These are phyloP conservation scores for Saturnispora serradocipensis DNA, from an alignment of 805 yeast species.

Conservation along the genomic window DNA sequence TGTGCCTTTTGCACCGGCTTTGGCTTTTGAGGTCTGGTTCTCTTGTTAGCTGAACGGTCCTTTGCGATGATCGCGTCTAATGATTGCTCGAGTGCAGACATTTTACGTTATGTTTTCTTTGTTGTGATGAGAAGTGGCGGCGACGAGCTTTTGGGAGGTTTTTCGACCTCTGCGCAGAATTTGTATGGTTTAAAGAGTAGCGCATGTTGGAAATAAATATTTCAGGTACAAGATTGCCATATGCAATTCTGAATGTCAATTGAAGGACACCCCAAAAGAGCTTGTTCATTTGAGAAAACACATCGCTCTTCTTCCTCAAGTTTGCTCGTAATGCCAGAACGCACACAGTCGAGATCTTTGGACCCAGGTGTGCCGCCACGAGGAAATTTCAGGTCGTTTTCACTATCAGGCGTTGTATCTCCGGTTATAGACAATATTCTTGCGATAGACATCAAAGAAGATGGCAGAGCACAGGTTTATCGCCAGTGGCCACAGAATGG, in stretches of 20 bases:
- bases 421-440: neutral
- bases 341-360: neutral
- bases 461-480: neutral
- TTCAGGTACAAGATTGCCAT: neutral
- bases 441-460: neutral
- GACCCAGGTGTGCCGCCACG: neutral
- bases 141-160: neutral
- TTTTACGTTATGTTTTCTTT: constrained; percentile 20
- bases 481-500: neutral
- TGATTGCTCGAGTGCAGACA: constrained; percentile 87
- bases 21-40: constrained; percentile 12
- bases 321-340: neutral
- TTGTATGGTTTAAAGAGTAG: neutral
- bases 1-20: constrained; percentile 9
- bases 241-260: neutral
- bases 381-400: neutral
- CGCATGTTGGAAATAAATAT: neutral
- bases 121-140: neutral
- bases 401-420: neutral
- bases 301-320: neutral
- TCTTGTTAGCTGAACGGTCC: constrained; percentile 10
- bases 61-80: constrained; percentile 88
- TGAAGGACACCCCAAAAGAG: neutral
- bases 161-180: neutral
- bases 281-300: neutral